Base-by-base conservation (phyloP, 164 flowering plant species). In the Vitis amurensis region DNA sequence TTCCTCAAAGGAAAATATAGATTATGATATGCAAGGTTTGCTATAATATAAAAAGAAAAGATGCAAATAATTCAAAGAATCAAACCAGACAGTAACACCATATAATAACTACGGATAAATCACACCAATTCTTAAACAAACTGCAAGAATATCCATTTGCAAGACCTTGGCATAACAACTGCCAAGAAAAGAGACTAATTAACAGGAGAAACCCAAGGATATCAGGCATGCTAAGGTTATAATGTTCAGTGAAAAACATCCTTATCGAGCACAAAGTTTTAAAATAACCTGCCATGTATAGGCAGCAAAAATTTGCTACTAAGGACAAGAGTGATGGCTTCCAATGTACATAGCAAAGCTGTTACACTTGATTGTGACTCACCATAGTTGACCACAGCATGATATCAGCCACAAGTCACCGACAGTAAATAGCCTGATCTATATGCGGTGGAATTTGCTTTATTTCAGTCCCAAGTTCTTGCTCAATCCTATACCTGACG, bases 401-500 rank as follows among this genome's bases (percentile, higher is more conserved):
- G 70, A 29, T 14, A 47, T 68, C 73, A 3, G 63, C 73, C 72
- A 76, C 74, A 71, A 11, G 62, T 87, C 83, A 94, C 66, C 84
- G 85, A 73, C 98, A 93, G 70, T 91, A 93, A 67, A 93, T 89
- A 65, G 91, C 90, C 81, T 90, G 98, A 76, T 96, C 99, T 44
- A 96, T 93, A 67, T 92, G 94, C 0, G 99, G 97, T 66, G 99
- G 99, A 78, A 96, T 93, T 77, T 92, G 99, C 82, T 93, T 96
- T 50, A 96, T 96, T 80, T 96, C 99, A 68, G 98, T 96, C 30
- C 99, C 99, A 77, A 96, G 92, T 81, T 96, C 99, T 85, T 96
- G 99, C 76, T 96, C 99, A 72, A 93, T 96, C 88, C 95, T 87
- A 78, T 96, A 92, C 88, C 99, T 96, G 87, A 68, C 51, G 55